Conservation (phyloP, 768 basidiomycete species). For the Suillus bovinus region DNA sequence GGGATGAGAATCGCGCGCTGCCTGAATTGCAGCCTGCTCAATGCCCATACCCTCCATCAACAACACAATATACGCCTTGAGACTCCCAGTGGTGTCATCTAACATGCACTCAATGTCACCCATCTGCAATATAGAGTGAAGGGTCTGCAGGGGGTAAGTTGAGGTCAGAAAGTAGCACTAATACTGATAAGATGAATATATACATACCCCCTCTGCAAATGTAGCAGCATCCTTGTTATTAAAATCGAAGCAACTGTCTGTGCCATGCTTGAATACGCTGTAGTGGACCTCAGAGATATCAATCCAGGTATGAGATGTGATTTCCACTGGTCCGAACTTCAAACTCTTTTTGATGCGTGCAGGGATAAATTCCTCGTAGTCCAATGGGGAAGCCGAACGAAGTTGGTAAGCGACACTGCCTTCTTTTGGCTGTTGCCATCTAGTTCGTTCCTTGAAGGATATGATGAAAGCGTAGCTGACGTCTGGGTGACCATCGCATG, state of each 20-base stretch:
- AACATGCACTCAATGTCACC: too few relatives aligned
- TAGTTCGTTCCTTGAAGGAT: slow-evolving; percentile 21
- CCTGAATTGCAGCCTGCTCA: too few relatives aligned
- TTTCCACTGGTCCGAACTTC: background rate
- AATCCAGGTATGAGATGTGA: background rate
- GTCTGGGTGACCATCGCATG: slow-evolving; percentile 5
- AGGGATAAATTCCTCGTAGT: background rate
- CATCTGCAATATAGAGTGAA: too few relatives aligned
- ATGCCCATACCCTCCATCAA: too few relatives aligned
- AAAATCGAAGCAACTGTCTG: background rate
- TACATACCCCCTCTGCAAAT: background rate
- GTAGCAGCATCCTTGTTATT: background rate
- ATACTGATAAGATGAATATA: too few relatives aligned
- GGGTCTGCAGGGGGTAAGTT: too few relatives aligned
- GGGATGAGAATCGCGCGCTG: too few relatives aligned
- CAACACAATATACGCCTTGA: too few relatives aligned
- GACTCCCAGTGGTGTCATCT: too few relatives aligned
- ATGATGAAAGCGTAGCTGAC: slow-evolving; percentile 22
- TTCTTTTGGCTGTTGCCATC: background rate
- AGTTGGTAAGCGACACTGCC: background rate
- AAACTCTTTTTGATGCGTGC: background rate
- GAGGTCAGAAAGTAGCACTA: too few relatives aligned
- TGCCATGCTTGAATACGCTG: background rate
- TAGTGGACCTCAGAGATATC: background rate
- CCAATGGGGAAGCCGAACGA: background rate